Evolutionary conservation across 495 filamentous ascomycete species (phyloP), one percentile per base, ranked within the genome.

Genomic region (Glutinoglossum americanum): DNA sequence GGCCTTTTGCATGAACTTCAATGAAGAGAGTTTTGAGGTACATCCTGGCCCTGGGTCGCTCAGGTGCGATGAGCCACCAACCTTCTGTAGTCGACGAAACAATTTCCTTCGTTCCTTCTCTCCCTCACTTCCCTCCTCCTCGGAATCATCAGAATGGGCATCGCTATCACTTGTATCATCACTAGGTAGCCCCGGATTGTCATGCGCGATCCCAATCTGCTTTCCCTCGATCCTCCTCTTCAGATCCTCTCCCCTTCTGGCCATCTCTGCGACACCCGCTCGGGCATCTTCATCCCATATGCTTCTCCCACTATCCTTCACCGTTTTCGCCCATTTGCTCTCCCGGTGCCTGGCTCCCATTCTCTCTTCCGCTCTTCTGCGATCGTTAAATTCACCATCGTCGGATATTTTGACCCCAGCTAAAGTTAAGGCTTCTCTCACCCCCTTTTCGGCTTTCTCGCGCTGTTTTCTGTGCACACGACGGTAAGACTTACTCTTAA

Each of bases 1-100:
- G 13, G 87, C 89, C 45, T 81, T 86, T 61, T 81, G 79, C 92
- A 98, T 98, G 64, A 97, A 98, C 62, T 84, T 83, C 84, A 94
- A 84, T 28, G 75, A 74, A 62, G 79, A 73, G 9, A 94, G 71
- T 49, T 64, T 73, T 30, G 71, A 69, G 17, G 27, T 35, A 39
- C 9, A 17, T 11, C 10, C 13, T 19, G 55, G 30, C 4, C 35
- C 55, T n/a, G 6, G n/a, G 11, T 15, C 49, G 27, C 26, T 25
- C 23, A 11, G 13, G 32, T 28, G 17, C 25, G 15, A 30, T 39
- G 37, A 26, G 3, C 41, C 58, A 74, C 76, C 21, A 75, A 71
- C 4, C 70, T 72, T 49, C 73, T 71, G 23, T 60, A 55, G 0
- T 67, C 66, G 15, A 65, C 66, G 5, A 69, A 69, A 9, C 47